Base-by-base conservation (phyloP, 495 filamentous ascomycete species). In the Tuber magnatum region DNA sequence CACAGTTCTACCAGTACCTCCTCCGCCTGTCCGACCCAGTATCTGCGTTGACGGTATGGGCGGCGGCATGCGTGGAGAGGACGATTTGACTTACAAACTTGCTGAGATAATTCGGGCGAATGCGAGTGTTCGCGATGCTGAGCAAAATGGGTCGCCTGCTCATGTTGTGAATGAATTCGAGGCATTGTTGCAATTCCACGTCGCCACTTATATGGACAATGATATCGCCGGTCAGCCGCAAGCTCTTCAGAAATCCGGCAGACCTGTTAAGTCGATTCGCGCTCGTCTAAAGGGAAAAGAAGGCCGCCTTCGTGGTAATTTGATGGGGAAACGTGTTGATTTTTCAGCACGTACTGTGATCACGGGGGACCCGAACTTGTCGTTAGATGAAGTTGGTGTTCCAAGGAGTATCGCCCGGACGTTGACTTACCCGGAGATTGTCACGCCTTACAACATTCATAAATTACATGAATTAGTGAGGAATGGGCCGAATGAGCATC, bases 281-380 rank as follows among this genome's bases (percentile, higher is more conserved):
- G 94, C 92, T 76, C 93, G 95, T 85, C 85, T 99, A 79, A 99
- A 99, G 87, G 95, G 96, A 74, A 99, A 99, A 82, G 95, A 99
- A 84, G 95, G 95, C 81, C 93, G 95, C 85, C 87, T 99, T 24
- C 92, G 95, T 84, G 95, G 96, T 80, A 99, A 98, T 82, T 87
- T 98, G 86, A 99, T 99, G 95, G 95, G 95, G 61, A 99, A 99
- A 85, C 95, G 95, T 88, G 95, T 99, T 44, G 95, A 99, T 81
- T 99, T 99, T 84, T 99, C 95, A 1, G 96, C 95, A 28, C 96
- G 95, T 90, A 99, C 95, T 41, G 95, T 99, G 84, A 99, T 98
- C 82, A 99, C 95, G 73, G 95, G 95, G 83, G 95, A 99, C 83
- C 96, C 95, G 28, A 97, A 97, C 80, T 86, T 98, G 77, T 96